Percentiles rank a stretch among this genome's conserved stretches.
Evolutionary conservation across 805 yeast species (phyloP).

Genomic region (Vanderwaltozyma yarrowii): DNA sequence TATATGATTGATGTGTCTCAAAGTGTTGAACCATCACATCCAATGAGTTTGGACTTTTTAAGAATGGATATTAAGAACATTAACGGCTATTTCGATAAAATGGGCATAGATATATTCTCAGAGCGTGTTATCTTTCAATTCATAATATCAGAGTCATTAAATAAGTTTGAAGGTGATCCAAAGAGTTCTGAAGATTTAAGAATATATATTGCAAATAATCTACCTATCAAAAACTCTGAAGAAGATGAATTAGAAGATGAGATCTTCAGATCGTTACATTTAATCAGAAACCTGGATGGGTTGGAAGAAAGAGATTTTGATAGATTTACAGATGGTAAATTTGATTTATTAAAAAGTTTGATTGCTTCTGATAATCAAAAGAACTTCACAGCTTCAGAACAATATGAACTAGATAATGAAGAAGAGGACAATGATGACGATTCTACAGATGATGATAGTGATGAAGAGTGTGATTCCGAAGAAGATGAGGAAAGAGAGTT

Average conservation of each 20-base stretch:
- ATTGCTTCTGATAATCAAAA: conserved; percentile 35
- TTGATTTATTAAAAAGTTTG: conserved; percentile 62
- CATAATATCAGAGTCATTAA: conserved; percentile 45
- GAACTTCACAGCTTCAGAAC: conserved; percentile 15
- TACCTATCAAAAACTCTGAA: conserved; percentile 47
- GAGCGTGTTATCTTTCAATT: conserved; percentile 77
- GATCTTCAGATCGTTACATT: conserved; percentile 70
- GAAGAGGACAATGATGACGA: conserved; percentile 23
- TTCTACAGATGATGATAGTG: conserved; percentile 23
- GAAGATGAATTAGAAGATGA: conserved; percentile 67
- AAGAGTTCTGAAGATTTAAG: conserved; percentile 27
- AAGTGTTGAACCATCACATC: conserved; percentile 96
- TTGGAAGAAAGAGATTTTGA: conserved; percentile 84
- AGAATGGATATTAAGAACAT: conserved; percentile 97
- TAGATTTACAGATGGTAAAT: conserved; percentile 68
- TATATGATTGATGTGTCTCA: conserved; percentile 96
- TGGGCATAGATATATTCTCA: conserved; percentile 66
- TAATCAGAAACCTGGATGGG: conserved; percentile 71
- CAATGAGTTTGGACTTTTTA: conserved; percentile 87
- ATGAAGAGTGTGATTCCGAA: conserved; percentile 30
- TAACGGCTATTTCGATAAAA: conserved; percentile 71
- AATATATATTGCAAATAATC: conserved; percentile 30
- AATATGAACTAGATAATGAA: conserved; percentile 16
- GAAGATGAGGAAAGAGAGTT: conserved; percentile 25
- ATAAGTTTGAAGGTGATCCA: conserved; percentile 30